A percentile compares a stretch with the other conserved stretches of the same genome.
phyloP scores from a whole-genome alignment of 2,329 filamentous ascomycete genomes.

The Tolypocladium cylindrosporum region DNA sequence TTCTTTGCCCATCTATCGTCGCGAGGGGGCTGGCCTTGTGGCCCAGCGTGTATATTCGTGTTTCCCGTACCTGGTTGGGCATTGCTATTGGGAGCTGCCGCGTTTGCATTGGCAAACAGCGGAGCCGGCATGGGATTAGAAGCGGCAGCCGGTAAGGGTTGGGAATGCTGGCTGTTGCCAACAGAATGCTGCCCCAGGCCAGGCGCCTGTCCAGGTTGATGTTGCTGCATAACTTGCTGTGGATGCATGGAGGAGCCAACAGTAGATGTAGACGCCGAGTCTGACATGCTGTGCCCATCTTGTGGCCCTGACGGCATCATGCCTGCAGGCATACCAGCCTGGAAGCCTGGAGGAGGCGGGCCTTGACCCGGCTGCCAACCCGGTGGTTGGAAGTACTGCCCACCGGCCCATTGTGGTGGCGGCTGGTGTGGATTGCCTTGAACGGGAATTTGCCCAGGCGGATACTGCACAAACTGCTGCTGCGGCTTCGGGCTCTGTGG shows the following conservation, averaged over 20 bases:
- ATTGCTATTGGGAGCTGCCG: not conserved
- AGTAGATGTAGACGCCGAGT: not conserved
- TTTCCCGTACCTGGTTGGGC: not conserved
- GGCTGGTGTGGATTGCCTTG: slow-evolving; percentile 1
- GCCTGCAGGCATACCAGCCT: not conserved
- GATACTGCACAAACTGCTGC: not conserved
- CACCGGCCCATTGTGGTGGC: slow-evolving; percentile 1
- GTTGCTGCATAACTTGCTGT: not conserved
- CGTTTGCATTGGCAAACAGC: not conserved
- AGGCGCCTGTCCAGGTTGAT: not conserved
- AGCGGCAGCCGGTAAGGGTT: not conserved
- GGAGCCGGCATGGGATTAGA: slow-evolving; percentile 2
- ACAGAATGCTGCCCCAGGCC: not conserved
- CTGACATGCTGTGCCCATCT: not conserved
- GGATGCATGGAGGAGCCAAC: not conserved
- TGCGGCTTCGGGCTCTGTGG: slow-evolving; percentile 1
- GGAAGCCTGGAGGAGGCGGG: not conserved
- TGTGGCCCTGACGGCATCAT: slow-evolving; percentile 1
- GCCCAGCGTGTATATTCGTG: not conserved
- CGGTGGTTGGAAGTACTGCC: slow-evolving; percentile 1
- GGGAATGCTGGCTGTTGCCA: not conserved
- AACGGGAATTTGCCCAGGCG: not conserved
- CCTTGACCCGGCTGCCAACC: slow-evolving; percentile 5
- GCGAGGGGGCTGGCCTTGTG: not conserved
- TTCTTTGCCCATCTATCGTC: slow-evolving; percentile 13